Percentiles rank a stretch among this genome's conserved stretches.
These are phyloP conservation scores for Limnanthes douglasii DNA, from an alignment of 345 rosid genomes.

Conservation along the genomic window DNA sequence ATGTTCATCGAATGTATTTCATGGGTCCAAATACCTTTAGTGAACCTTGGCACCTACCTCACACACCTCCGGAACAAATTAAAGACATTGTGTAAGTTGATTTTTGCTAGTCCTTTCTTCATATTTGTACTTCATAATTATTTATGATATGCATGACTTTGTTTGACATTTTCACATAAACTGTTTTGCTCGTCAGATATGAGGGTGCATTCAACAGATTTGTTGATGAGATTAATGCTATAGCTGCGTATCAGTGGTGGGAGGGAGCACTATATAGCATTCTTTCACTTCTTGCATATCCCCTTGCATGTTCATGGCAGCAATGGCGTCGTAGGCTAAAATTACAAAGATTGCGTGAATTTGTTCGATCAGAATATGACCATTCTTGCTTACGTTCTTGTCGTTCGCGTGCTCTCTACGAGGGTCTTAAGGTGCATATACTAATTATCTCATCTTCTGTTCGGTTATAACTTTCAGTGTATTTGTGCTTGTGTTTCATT, in stretches of 20 bases:
- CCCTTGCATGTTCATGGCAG: conserved; percentile 89
- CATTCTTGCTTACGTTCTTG: conserved; percentile 95
- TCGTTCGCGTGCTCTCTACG: conserved; percentile 91
- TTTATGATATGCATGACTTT: background rate
- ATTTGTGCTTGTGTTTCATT: background rate
- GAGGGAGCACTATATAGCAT: conserved; percentile 69
- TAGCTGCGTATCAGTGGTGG: conserved; percentile 98
- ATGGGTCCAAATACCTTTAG: conserved; percentile 84
- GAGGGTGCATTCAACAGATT: conserved; percentile 82
- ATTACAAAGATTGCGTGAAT: conserved; percentile 84
- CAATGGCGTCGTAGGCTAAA: conserved; percentile 61
- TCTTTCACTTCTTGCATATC: conserved; percentile 72
- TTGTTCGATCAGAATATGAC: conserved; percentile 89
- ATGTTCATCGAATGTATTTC: conserved; percentile 81
- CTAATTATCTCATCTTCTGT: too few species aligned
- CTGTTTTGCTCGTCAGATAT: conserved; percentile 27
- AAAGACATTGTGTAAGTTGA: conserved; percentile 69
- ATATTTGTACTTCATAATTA: background rate
- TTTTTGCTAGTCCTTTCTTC: background rate
- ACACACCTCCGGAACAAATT: conserved; percentile 73
- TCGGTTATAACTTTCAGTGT: too few species aligned
- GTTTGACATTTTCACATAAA: conserved; percentile 2
- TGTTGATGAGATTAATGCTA: conserved; percentile 74
- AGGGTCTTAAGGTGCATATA: conserved; percentile 70
- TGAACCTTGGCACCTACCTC: conserved; percentile 84